Conservation (phyloP, 352 stramenopile species). For the Phytophthora sansomeana region DNA sequence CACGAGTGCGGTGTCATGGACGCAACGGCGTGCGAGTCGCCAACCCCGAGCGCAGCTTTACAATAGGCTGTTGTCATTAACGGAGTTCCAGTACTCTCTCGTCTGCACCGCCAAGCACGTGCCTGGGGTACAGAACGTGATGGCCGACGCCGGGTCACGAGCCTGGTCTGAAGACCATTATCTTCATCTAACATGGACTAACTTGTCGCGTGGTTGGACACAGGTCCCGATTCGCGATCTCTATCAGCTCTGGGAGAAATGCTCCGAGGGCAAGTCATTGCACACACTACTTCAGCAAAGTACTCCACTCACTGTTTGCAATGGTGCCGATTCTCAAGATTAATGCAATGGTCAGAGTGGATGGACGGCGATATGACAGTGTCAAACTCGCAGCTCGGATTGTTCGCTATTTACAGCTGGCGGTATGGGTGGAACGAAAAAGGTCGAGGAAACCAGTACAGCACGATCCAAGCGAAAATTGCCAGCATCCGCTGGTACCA, state of each 20-base stretch:
- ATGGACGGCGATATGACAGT: neutral
- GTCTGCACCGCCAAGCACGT: slow-evolving; percentile 20
- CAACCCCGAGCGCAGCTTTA: slow-evolving; percentile 14
- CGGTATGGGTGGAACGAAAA: slow-evolving; percentile 7
- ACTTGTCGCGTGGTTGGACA: slow-evolving; percentile 12
- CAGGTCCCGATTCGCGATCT: slow-evolving; percentile 26
- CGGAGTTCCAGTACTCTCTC: slow-evolving; percentile 9
- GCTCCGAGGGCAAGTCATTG: slow-evolving; percentile 7
- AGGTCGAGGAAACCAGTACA: slow-evolving; percentile 7
- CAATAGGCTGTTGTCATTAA: slow-evolving; percentile 17
- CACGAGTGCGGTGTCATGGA: slow-evolving; percentile 10
- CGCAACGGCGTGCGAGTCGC: neutral
- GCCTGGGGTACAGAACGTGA: slow-evolving; percentile 9
- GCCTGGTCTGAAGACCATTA: slow-evolving; percentile 8
- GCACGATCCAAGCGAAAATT: neutral
- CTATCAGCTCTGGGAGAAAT: slow-evolving; percentile 18
- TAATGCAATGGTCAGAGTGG: slow-evolving; percentile 16
- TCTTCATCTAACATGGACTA: slow-evolving; percentile 20
- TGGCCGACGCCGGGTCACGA: slow-evolving; percentile 25
- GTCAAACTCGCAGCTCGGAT: neutral
- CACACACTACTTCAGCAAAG: slow-evolving; percentile 18
- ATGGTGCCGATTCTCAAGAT: slow-evolving; percentile 4
- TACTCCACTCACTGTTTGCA: slow-evolving; percentile 20
- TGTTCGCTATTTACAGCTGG: slow-evolving; percentile 20
- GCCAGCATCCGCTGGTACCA: slow-evolving; percentile 19